Evolutionary conservation across 2,329 filamentous ascomycete genomes (phyloP).

Genomic region (Dactylella cylindrospora): DNA sequence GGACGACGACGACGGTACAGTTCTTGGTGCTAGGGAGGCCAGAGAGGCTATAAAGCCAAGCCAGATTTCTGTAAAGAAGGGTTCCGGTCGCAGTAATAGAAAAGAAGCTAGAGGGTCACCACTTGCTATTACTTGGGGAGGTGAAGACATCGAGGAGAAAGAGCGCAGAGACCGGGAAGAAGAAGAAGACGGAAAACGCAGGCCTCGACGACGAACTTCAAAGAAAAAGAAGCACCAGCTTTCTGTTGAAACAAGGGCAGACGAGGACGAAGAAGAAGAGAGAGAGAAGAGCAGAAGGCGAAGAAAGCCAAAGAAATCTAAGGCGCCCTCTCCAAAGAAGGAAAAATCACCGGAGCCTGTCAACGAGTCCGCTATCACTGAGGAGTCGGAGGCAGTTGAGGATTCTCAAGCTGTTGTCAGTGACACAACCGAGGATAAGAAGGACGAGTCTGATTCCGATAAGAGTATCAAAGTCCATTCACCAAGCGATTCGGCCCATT

Average conservation of each 20-base stretch:
- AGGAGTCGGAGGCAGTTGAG: conserved; percentile 30
- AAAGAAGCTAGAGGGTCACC: conserved; percentile 38
- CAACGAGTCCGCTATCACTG: conserved; percentile 38
- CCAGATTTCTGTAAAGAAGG: conserved; percentile 41
- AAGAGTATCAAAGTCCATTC: conserved; percentile 39
- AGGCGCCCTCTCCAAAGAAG: conserved; percentile 15
- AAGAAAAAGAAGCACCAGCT: conserved; percentile 38
- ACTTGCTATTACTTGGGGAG: conserved; percentile 42
- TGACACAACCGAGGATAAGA: conserved; percentile 33
- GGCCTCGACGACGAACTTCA: conserved; percentile 8
- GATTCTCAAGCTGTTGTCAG: conserved; percentile 36
- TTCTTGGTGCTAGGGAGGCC: conserved; percentile 22
- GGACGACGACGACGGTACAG: conserved; percentile 39
- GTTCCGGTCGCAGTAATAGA: conserved; percentile 31
- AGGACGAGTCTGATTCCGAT: conserved; percentile 21
- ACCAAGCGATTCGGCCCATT: conserved; percentile 19
- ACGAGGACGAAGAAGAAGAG: conserved; percentile 36
- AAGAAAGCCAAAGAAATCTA: conserved; percentile 22
- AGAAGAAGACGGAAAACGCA: conserved; percentile 18
- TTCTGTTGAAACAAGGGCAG: conserved; percentile 37
- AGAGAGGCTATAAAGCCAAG: conserved; percentile 36
- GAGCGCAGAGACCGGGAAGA: conserved; percentile 20
- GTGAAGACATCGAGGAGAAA: conserved; percentile 39
- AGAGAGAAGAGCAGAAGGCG: conserved; percentile 18
- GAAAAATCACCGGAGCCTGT: conserved; percentile 21